phyloP scores from a whole-genome alignment of 2,329 filamentous ascomycete genomes.

The Fusarium dlaminii region DNA sequence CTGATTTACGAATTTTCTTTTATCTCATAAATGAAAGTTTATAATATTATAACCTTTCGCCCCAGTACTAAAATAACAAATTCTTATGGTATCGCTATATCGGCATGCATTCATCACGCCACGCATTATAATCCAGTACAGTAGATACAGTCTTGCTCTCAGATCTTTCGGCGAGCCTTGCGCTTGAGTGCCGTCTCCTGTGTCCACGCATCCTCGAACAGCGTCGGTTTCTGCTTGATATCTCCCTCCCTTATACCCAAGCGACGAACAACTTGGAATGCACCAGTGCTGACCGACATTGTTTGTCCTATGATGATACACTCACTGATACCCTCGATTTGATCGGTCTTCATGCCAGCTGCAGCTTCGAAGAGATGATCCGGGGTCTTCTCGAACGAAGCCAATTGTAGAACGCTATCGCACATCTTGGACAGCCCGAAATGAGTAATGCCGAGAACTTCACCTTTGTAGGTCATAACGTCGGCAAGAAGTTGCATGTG shows the following conservation, averaged over 20 bases:
- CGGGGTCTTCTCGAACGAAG: slow-evolving; percentile 97
- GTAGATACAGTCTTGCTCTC: neutral
- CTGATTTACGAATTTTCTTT: neutral
- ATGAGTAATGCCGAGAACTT: slow-evolving; percentile 94
- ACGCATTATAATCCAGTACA: neutral
- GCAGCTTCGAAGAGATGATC: slow-evolving; percentile 97
- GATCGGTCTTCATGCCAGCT: slow-evolving; percentile 88
- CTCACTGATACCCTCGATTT: slow-evolving; percentile 92
- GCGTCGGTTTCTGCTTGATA: slow-evolving; percentile 66
- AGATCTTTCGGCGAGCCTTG: slow-evolving; percentile 30
- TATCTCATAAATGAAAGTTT: neutral
- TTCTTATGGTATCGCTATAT: slow-evolving; percentile 22
- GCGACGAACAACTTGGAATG: slow-evolving; percentile 86
- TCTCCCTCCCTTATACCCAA: slow-evolving; percentile 72
- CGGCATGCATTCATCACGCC: neutral
- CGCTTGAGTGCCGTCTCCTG: slow-evolving; percentile 38
- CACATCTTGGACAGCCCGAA: slow-evolving; percentile 97
- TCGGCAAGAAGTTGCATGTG: slow-evolving; percentile 98
- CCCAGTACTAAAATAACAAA: neutral
- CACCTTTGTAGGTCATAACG: slow-evolving; percentile 99
- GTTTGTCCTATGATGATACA: slow-evolving; percentile 99
- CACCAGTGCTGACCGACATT: slow-evolving; percentile 89
- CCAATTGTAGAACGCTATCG: slow-evolving; percentile 91
- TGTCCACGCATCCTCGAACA: slow-evolving; percentile 76
- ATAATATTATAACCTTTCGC: neutral